Evolutionary conservation across 2,329 filamentous ascomycete genomes (phyloP).

Genomic region (Alternaria arbusti): DNA sequence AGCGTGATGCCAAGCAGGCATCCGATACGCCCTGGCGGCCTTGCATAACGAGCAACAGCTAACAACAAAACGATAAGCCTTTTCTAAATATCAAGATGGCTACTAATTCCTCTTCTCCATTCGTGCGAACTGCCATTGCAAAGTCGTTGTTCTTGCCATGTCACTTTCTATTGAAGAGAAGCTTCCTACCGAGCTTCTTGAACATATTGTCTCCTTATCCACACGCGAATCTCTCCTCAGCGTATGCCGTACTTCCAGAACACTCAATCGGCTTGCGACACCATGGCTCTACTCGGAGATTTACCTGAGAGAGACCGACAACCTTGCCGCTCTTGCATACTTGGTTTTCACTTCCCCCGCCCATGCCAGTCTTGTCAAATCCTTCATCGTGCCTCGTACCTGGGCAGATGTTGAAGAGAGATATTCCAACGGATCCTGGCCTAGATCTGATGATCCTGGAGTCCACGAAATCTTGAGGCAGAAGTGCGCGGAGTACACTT

Average conservation of each 20-base stretch:
- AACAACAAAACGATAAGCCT: not conserved
- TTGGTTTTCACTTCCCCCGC: not conserved
- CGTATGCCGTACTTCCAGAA: not conserved
- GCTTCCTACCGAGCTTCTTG: not conserved
- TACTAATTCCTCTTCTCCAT: not conserved
- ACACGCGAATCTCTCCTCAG: not conserved
- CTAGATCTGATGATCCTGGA: not conserved
- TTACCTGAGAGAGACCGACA: not conserved
- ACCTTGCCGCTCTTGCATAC: not conserved
- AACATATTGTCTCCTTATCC: not conserved
- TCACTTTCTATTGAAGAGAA: not conserved
- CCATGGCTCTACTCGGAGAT: not conserved
- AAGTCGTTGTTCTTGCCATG: not conserved
- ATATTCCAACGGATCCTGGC: not conserved
- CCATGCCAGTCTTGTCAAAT: not conserved
- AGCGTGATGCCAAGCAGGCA: not conserved
- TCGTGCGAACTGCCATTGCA: not conserved
- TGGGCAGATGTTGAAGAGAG: not conserved
- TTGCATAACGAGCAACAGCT: not conserved
- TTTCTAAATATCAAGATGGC: not conserved
- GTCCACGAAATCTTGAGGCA: not conserved
- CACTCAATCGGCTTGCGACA: not conserved
- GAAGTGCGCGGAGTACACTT: not conserved
- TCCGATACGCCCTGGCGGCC: not conserved
- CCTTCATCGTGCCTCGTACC: not conserved